Evolutionary conservation across 495 filamentous ascomycete species (phyloP).

Genomic region (Pyrenopolyporus hunteri): DNA sequence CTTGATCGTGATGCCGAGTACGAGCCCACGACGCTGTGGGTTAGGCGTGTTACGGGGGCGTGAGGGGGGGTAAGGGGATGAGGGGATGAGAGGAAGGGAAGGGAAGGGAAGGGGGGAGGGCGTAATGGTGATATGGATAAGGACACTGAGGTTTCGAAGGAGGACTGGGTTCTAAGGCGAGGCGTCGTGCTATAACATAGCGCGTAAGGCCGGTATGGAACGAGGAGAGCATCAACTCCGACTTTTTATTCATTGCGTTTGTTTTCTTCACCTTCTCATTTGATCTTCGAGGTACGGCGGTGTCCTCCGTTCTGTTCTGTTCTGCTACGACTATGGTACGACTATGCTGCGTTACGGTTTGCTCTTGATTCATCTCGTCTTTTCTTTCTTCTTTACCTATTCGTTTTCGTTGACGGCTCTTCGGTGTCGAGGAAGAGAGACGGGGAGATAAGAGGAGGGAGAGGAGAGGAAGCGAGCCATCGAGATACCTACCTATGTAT

Average conservation of each 20-base stretch:
- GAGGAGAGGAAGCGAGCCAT: background rate
- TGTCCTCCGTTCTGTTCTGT: background rate
- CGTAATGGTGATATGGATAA: background rate
- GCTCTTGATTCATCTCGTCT: no score
- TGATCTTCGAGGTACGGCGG: slow-evolving; percentile 8
- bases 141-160: background rate
- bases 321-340: slow-evolving; percentile 8
- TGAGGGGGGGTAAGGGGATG: background rate
- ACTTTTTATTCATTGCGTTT: slow-evolving; percentile 2
- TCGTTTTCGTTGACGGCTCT: background rate
- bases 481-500: slow-evolving; percentile 16
- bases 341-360: background rate
- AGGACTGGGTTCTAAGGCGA: background rate
- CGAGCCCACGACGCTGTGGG: slow-evolving; percentile 79
- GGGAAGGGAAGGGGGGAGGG: background rate
- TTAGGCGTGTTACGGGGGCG: slow-evolving; percentile 66
- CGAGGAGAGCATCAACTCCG: background rate
- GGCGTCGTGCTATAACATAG: background rate
- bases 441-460: background rate
- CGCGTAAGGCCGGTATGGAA: background rate
- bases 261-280: background rate
- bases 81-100: background rate
- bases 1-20: slow-evolving; percentile 66
- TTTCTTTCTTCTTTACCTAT: background rate
- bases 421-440: background rate